Evolutionary conservation across 169 alveolate species (phyloP), one percentile per base, ranked within the genome.

Genomic region (Eimeria necatrix): DNA sequence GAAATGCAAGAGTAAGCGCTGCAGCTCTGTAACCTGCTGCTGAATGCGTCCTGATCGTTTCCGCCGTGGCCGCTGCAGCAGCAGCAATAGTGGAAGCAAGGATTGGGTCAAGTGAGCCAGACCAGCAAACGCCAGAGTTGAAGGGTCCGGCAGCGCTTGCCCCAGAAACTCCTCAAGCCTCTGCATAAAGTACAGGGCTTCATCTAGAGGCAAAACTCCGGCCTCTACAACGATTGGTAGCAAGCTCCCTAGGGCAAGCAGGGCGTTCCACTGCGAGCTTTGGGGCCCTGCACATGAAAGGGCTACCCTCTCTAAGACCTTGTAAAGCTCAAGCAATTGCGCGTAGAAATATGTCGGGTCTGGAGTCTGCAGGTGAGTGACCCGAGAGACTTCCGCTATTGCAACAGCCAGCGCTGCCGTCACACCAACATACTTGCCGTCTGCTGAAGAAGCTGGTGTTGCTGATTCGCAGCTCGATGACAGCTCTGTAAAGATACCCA

Each of bases 191-290:
- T 16, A 74, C n/a, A 74, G 18, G 24, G 86, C 86, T 22, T 74
- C 60, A 46, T 74, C 86, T 3, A 74, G 56, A 18, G 86, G 59
- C 86, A 74, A 32, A 24, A 74, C 18, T 10, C 86, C 60, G 22
- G 86, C 86, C 86, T 74, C 86, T 56, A 74, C 14, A n/a, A 74
- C 26, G 12, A 74, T 48, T 16, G 86, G 86, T 56, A 74, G 26
- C 9, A 74, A 56, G 24, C 61, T 41, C 59, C 86, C 86, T 26
- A 74, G 24, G n/a, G 61, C 60, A 20, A 74, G 86, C 24, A 74
- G 86, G 32, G 86, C 86, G 59, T 74, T 74, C 86, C 86, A 74
- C 86, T 46, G 51, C 22, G 56, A 48, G 60, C 86, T 22, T 16
- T 41, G 60, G 60, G 53, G 86, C 8, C 32, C 32, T 16, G 61